These are phyloP conservation scores for Entomortierella beljakovae DNA, from an alignment of 192 early-diverging fungal species.

Conservation along the genomic window DNA sequence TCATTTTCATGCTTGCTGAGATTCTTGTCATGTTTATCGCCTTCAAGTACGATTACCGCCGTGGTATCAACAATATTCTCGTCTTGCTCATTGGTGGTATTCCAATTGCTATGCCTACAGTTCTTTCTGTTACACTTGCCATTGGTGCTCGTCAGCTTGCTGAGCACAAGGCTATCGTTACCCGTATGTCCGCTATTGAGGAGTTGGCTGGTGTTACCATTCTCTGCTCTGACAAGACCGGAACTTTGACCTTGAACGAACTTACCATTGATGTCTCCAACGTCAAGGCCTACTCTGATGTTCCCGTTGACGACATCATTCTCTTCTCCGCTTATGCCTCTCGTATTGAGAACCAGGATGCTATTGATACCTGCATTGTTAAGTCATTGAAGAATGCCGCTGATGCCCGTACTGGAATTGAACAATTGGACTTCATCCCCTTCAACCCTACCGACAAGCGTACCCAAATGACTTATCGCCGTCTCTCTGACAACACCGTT, in stretches of 20 bases:
- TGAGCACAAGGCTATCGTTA: constrained; percentile 86
- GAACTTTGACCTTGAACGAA: constrained; percentile 93
- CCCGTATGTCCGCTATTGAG: constrained; percentile 84
- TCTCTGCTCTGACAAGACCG: constrained; percentile 96
- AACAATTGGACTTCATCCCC: constrained; percentile 74
- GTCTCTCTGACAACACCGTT: constrained; percentile 69
- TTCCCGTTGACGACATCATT: constrained; percentile 69
- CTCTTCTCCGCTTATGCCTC: constrained; percentile 80
- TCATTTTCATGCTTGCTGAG: constrained; percentile 76
- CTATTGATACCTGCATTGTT: constrained; percentile 82
- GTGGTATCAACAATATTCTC: constrained; percentile 83
- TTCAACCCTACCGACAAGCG: constrained; percentile 86
- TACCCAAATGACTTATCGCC: constrained; percentile 78
- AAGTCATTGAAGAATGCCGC: constrained; percentile 69
- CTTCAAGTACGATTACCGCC: constrained; percentile 76
- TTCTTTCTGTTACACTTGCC: constrained; percentile 79
- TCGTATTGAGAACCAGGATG: constrained; percentile 82
- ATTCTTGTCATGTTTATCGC: constrained; percentile 78
- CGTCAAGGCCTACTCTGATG: constrained; percentile 76
- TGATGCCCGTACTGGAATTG: constrained; percentile 72
- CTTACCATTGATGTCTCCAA: constrained; percentile 76
- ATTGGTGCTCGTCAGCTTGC: constrained; percentile 86
- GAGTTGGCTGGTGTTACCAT: constrained; percentile 84
- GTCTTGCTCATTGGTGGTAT: constrained; percentile 86
- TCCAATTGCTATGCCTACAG: constrained; percentile 86